Evolutionary conservation across 331 rosid genomes (phyloP).

Genomic region (Acacia pycnantha): DNA sequence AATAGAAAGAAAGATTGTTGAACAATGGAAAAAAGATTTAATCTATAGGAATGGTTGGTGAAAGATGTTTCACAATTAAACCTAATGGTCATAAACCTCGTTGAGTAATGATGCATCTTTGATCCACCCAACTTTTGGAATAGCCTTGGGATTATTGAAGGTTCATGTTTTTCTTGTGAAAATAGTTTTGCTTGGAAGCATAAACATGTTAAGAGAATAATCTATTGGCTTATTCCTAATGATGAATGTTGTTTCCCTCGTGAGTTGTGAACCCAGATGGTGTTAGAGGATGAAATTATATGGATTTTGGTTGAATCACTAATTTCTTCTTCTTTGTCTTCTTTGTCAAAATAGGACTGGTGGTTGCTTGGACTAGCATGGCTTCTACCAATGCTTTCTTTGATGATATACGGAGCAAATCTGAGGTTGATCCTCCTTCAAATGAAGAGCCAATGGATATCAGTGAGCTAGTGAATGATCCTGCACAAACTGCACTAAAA

Average conservation of each 20-base stretch:
- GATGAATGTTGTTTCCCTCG: neutral
- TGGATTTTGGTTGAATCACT: neutral
- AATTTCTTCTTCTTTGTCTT: neutral
- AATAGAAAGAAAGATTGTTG: neutral
- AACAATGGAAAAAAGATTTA: neutral
- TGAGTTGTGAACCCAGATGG: neutral
- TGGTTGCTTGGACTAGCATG: conserved; percentile 43
- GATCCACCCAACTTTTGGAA: neutral
- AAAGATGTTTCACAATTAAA: conserved; percentile 1
- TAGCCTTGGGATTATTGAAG: neutral
- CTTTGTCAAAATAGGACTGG: conserved; percentile 18
- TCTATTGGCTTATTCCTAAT: neutral
- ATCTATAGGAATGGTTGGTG: neutral
- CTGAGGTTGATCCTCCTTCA: conserved; percentile 84
- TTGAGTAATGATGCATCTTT: neutral
- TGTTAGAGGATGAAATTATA: neutral
- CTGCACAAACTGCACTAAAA: conserved; percentile 45
- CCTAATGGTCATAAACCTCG: neutral
- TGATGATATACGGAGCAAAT: conserved; percentile 67
- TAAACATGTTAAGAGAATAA: neutral
- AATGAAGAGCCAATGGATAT: conserved; percentile 61
- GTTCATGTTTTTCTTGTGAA: neutral
- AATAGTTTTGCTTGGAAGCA: neutral
- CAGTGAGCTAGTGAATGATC: conserved; percentile 60
- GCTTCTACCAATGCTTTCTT: conserved; percentile 66